These are phyloP conservation scores for Aspergillus uvarum DNA, from an alignment of 2,329 filamentous ascomycete species.

Conservation along the genomic window DNA sequence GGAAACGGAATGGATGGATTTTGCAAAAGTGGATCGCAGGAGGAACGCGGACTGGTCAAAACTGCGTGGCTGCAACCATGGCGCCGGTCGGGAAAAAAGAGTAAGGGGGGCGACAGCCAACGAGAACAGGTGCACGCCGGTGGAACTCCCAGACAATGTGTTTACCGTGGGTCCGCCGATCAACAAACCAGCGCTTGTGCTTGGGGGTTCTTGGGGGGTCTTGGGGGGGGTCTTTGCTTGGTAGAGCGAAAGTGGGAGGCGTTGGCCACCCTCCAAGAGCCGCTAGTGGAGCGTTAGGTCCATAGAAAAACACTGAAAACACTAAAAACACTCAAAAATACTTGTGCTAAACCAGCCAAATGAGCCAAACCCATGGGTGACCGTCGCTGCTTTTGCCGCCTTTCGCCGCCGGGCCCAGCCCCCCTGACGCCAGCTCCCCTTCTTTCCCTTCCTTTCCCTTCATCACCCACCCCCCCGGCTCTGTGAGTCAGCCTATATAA, in stretches of 20 bases:
- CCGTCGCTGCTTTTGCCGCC: slow-evolving; percentile 39
- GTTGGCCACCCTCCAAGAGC: slow-evolving; percentile 23
- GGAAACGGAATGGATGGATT: slow-evolving; percentile 13
- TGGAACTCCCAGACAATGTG: slow-evolving; percentile 21
- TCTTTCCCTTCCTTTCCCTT: too few relatives aligned
- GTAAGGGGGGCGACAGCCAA: slow-evolving; percentile 20
- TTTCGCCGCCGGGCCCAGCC: slow-evolving; percentile 33
- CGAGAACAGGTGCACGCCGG: slow-evolving; percentile 12
- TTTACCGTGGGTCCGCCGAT: slow-evolving; percentile 14
- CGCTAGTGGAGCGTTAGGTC: slow-evolving; percentile 25
- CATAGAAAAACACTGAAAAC: too few relatives aligned
- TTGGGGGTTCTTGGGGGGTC: too few relatives aligned
- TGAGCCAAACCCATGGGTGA: slow-evolving; percentile 28
- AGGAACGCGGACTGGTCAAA: slow-evolving; percentile 27
- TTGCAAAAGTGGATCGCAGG: slow-evolving; percentile 23
- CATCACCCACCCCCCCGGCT: slow-evolving; percentile 11
- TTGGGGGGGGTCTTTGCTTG: too few relatives aligned
- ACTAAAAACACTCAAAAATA: too few relatives aligned
- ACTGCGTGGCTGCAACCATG: slow-evolving; percentile 30
- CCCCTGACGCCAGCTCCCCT: slow-evolving; percentile 32
- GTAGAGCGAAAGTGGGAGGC: slow-evolving; percentile 1
- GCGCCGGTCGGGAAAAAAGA: slow-evolving; percentile 26
- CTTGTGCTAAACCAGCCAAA: too few relatives aligned
- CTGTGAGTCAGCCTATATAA: slow-evolving; percentile 43
- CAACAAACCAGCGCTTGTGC: slow-evolving; percentile 19